Conservation (phyloP, 768 basidiomycete genomes). For the Porpolomopsis calyptriformis region DNA sequence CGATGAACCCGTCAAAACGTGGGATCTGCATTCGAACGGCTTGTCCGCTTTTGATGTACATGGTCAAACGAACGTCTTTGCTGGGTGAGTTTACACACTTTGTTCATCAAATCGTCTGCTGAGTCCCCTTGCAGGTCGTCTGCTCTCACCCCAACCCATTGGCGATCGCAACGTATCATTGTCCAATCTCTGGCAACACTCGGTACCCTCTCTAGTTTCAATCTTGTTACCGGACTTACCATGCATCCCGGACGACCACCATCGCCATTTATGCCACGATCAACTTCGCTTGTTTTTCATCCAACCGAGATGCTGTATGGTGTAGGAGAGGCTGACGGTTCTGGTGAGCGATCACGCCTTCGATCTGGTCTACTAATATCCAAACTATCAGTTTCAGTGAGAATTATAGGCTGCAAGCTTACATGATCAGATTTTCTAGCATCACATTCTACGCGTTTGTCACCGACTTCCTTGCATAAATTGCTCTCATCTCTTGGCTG, state of each 20-base stretch:
- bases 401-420: conserved; percentile 49
- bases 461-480: no score
- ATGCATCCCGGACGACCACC: conserved; percentile 46
- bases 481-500: not conserved
- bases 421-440: conserved; percentile 14
- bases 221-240: conserved; percentile 43
- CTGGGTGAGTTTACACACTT: conserved; percentile 47
- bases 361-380: not conserved
- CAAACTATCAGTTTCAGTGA: conserved; percentile 28
- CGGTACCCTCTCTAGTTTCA: conserved; percentile 33
- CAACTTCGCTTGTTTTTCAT: conserved; percentile 66
- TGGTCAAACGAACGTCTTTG: conserved; percentile 71
- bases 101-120: not conserved
- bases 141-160: conserved; percentile 46
- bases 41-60: conserved; percentile 84
- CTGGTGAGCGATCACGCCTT: conserved; percentile 25
- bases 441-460: no score
- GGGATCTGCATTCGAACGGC: conserved; percentile 60
- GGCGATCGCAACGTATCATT: conserved; percentile 54
- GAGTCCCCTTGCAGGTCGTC: conserved; percentile 35
- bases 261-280: conserved; percentile 50
- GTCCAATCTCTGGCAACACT: conserved; percentile 45
- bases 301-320: conserved; percentile 80
- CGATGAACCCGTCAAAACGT: conserved; percentile 47
- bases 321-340: conserved; percentile 63